Evolutionary conservation across 257 asterid genomes (phyloP).

Genomic region (Orobanche coerulescens): DNA sequence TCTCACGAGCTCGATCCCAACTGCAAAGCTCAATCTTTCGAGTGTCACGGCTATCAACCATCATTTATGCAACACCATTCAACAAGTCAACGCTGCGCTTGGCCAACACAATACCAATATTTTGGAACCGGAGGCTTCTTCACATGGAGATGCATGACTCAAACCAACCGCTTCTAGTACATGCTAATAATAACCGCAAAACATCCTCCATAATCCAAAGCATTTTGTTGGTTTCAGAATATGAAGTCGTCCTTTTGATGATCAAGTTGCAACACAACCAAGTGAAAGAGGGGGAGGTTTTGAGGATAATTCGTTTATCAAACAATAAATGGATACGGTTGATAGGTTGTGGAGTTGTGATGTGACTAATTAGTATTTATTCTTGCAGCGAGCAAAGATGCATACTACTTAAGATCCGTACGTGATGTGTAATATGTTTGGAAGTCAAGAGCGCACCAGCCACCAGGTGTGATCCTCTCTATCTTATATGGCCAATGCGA

Average conservation of each 20-base stretch:
- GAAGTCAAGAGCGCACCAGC: constrained; percentile 98
- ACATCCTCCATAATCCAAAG: too few species aligned
- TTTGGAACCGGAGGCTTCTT: neutral
- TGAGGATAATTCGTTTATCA: neutral
- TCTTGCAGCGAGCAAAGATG: too few species aligned
- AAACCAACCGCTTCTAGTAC: neutral
- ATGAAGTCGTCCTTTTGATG: too few species aligned
- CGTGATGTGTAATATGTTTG: too few species aligned
- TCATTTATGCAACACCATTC: constrained; percentile 59
- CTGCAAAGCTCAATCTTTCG: constrained; percentile 71
- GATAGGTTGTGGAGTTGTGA: too few species aligned
- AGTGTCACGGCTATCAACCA: constrained; percentile 73
- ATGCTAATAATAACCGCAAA: neutral
- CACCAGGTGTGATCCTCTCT: constrained; percentile 60
- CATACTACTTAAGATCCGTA: too few species aligned
- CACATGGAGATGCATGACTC: too few species aligned
- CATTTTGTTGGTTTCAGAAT: too few species aligned
- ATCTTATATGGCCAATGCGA: constrained; percentile 23
- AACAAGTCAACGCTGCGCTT: constrained; percentile 56
- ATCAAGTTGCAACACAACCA: neutral
- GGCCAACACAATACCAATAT: neutral
- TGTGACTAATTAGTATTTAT: too few species aligned
- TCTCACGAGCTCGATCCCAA: constrained; percentile 68
- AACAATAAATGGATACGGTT: too few species aligned
- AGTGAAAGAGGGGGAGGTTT: neutral